These are phyloP conservation scores for Rhododendron kiyosumense DNA, from an alignment of 148 eudicot genomes.

Conservation along the genomic window DNA sequence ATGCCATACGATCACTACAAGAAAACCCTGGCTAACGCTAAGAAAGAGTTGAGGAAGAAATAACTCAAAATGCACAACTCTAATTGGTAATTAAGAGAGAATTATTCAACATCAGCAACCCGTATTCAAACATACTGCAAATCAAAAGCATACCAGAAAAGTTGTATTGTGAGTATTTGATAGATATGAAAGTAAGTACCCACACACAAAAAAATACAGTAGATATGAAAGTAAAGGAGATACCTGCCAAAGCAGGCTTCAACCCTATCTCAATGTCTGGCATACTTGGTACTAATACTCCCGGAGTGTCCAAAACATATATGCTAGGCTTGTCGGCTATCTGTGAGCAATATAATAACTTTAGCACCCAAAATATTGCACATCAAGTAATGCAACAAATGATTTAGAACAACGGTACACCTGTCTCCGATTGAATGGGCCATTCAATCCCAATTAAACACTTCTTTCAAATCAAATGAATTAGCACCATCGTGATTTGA, in stretches of 20 bases:
- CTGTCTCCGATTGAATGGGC: too few relatives aligned
- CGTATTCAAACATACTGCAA: neutral
- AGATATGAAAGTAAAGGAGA: neutral
- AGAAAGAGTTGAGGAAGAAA: neutral
- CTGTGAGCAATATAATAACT: conserved; percentile 32
- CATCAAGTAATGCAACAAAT: neutral
- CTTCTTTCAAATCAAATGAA: too few relatives aligned
- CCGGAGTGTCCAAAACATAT: conserved; percentile 92
- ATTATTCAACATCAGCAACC: neutral
- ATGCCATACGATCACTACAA: neutral
- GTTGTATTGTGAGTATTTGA: neutral
- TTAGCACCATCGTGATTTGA: too few relatives aligned
- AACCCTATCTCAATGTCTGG: conserved; percentile 86
- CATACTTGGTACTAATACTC: conserved; percentile 88
- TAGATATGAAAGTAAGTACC: neutral
- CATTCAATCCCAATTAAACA: too few relatives aligned
- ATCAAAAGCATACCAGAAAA: neutral
- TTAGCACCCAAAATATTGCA: neutral
- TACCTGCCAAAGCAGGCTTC: conserved; percentile 88
- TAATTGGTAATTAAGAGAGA: neutral
- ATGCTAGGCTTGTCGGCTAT: conserved; percentile 94
- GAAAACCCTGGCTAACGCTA: neutral
- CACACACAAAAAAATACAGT: too few relatives aligned
- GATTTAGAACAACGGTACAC: neutral
- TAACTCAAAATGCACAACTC: neutral